Evolutionary conservation across 106 monocot species (phyloP).

Genomic region (Alisma plantagoaquatica): DNA sequence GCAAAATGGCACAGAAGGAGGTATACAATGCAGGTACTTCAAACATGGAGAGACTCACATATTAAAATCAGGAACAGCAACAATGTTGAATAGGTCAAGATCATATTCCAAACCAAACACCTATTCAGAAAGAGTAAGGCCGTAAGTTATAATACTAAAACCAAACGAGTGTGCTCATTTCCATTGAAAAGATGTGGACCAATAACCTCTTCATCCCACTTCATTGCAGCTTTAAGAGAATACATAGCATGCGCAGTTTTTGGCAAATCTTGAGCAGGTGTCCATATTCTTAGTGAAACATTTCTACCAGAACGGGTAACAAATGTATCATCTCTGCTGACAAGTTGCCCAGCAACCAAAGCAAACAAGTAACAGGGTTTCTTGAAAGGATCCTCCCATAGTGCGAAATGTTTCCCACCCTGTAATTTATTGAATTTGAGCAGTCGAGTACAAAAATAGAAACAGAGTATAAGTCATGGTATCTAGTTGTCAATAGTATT

Average conservation of each 20-base stretch:
- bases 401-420: constrained; percentile 84
- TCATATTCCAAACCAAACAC: constrained; percentile 98
- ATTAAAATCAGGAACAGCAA: constrained; percentile 99
- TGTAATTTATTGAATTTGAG: constrained; percentile 17
- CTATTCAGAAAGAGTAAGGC: constrained; percentile 27
- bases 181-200: constrained; percentile 1
- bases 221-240: constrained; percentile 98
- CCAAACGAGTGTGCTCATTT: no score
- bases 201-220: constrained; percentile 96
- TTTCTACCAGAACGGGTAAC: constrained; percentile 68
- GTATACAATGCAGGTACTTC: not conserved
- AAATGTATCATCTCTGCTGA: constrained; percentile 84
- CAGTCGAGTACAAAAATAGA: no score
- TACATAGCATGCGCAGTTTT: constrained; percentile 99
- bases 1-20: not conserved
- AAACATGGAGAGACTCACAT: constrained; percentile 88
- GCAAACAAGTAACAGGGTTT: constrained; percentile 98
- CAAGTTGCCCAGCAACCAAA: constrained; percentile 86
- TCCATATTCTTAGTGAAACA: constrained; percentile 81
- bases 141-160: no score
- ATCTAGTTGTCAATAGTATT: no score
- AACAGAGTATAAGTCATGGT: no score
- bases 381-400: constrained; percentile 96
- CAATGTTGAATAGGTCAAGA: constrained; percentile 98
- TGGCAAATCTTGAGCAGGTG: constrained; percentile 79